phyloP scores from a whole-genome alignment of 1,284 basidiomycete genomes.

The Filobasidium uniguttulatum region DNA sequence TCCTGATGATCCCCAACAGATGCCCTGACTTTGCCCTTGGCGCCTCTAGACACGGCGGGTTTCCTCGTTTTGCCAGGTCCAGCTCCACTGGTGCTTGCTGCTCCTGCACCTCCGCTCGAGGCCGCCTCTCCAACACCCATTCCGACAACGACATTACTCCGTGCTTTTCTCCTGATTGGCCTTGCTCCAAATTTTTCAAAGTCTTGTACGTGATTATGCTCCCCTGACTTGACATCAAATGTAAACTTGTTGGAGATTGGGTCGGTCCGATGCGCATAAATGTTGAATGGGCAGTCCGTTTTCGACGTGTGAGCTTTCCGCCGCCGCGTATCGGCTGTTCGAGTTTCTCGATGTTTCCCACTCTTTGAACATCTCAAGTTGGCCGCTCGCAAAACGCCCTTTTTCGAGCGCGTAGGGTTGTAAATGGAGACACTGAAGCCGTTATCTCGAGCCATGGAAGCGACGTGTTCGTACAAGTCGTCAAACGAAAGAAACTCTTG shows the following conservation, averaged over 20 bases:
- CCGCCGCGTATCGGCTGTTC: background rate
- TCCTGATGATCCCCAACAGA: no score
- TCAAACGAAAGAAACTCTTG: background rate
- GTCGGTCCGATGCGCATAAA: background rate
- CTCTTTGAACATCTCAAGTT: conserved; percentile 1
- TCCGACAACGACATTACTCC: no score
- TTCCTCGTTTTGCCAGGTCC: no score
- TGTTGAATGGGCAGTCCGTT: background rate
- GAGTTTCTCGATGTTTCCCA: background rate
- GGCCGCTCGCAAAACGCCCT: background rate
- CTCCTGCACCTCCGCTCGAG: no score
- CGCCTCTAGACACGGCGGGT: no score
- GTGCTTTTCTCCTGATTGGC: background rate
- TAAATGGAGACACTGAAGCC: background rate
- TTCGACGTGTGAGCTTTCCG: conserved; percentile 1
- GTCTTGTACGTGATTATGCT: background rate
- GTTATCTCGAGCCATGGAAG: background rate
- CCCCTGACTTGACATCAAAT: background rate
- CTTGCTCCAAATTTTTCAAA: background rate
- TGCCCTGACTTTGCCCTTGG: no score
- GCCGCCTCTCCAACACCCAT: no score
- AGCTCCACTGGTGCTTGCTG: no score
- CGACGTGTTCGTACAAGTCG: background rate
- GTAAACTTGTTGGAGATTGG: background rate
- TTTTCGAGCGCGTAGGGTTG: background rate